Conservation (phyloP, 192 early-diverging fungal species). For the Backusella tarrabulga region DNA sequence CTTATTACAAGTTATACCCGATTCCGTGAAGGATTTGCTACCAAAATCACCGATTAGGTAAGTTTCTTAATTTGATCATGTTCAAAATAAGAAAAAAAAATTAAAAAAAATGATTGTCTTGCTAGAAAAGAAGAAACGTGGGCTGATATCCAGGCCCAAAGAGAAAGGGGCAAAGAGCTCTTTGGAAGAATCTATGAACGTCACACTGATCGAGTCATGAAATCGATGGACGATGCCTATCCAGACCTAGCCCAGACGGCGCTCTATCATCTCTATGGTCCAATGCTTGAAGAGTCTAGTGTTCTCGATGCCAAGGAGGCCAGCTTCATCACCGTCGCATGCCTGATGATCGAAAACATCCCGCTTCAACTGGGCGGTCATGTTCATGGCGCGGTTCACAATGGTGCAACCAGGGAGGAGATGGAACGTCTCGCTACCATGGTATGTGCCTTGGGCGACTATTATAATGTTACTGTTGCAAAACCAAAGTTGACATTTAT, state of each 20-base stretch:
- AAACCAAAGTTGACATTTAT: neutral
- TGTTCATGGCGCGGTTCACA: constrained; percentile 13
- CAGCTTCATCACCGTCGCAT: constrained; percentile 13
- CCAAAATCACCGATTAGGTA: constrained; percentile 14
- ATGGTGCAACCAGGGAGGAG: constrained; percentile 14
- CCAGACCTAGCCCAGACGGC: constrained; percentile 21
- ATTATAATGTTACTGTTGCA: neutral
- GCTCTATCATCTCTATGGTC: constrained; percentile 15
- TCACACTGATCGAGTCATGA: constrained; percentile 10
- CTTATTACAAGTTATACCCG: neutral
- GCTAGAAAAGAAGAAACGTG: constrained; percentile 13
- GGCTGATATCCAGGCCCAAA: constrained; percentile 4
- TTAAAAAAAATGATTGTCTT: neutral
- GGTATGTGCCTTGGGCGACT: neutral
- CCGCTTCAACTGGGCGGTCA: constrained; percentile 12
- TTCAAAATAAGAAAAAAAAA: neutral
- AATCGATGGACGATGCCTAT: neutral
- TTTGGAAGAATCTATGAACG: constrained; percentile 25
- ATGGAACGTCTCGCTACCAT: neutral
- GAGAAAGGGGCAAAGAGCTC: constrained; percentile 13
- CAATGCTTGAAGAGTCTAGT: constrained; percentile 5
- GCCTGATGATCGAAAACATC: neutral
- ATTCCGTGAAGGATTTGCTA: neutral
- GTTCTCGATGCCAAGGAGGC: constrained; percentile 1
- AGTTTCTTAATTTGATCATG: neutral